Evolutionary conservation across 1,139 yeast genomes (phyloP).

Genomic region (Suhomyces panamericanus): DNA sequence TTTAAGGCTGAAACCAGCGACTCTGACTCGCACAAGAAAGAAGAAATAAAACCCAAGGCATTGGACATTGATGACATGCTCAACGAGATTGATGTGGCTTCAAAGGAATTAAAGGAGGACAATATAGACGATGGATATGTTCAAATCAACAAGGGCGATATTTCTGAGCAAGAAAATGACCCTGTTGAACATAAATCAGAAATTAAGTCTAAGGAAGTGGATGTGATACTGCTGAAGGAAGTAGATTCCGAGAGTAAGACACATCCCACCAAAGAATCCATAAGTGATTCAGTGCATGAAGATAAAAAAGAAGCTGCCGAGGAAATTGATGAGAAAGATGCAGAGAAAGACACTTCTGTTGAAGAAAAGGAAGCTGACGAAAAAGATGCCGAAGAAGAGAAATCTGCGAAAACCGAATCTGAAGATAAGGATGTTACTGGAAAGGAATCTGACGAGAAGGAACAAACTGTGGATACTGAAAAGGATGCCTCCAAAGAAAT

Average conservation of each 20-base stretch:
- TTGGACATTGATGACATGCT: slow-evolving; percentile 1
- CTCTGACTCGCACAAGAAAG: not conserved
- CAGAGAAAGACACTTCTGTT: slow-evolving; percentile 8
- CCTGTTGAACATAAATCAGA: not conserved
- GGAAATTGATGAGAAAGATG: slow-evolving; percentile 1
- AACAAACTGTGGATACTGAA: not conserved
- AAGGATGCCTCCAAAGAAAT: not conserved
- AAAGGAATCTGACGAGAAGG: not conserved
- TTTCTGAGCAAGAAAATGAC: not conserved
- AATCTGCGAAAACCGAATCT: not conserved
- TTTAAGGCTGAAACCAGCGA: not conserved
- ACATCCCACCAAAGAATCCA: not conserved
- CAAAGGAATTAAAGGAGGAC: not conserved
- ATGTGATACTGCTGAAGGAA: not conserved
- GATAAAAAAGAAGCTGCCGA: slow-evolving; percentile 7
- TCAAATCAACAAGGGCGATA: not conserved
- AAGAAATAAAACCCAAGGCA: not conserved
- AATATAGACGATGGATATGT: not conserved
- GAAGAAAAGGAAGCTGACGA: slow-evolving; percentile 5
- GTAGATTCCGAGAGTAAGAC: not conserved
- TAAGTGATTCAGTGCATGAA: not conserved
- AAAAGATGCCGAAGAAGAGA: slow-evolving; percentile 2
- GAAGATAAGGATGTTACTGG: not conserved
- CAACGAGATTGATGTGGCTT: not conserved
- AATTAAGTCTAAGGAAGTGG: not conserved